phyloP scores from a whole-genome alignment of 768 basidiomycete species.

The Melanogaster broomeanus region DNA sequence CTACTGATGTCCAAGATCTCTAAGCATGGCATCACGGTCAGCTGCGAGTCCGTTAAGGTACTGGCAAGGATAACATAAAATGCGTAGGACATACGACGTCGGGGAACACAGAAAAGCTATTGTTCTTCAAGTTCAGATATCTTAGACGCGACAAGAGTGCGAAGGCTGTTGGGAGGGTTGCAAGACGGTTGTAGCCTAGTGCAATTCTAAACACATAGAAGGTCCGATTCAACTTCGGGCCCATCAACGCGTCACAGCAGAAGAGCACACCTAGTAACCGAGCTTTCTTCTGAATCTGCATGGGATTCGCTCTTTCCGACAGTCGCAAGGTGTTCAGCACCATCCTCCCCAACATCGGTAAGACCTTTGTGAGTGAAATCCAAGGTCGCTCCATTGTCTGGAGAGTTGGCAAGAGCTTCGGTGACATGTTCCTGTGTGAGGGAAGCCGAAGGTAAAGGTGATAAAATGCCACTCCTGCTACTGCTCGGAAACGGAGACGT shows the following conservation, averaged over 20 bases:
- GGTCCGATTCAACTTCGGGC: constrained; percentile 5
- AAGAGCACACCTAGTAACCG: constrained; percentile 58
- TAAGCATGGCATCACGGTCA: constrained; percentile 81
- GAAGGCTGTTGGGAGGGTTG: constrained; percentile 75
- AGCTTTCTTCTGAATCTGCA: constrained; percentile 51
- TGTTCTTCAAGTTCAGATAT: constrained; percentile 87
- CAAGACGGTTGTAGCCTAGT: constrained; percentile 80
- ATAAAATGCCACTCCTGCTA: constrained; percentile 27
- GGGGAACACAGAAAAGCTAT: constrained; percentile 81
- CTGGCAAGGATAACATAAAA: constrained; percentile 1
- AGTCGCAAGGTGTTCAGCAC: constrained; percentile 75
- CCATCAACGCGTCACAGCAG: constrained; percentile 4
- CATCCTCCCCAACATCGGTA: constrained; percentile 71
- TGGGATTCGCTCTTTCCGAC: constrained; percentile 48
- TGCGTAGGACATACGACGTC: constrained; percentile 64
- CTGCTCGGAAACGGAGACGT: constrained; percentile 28
- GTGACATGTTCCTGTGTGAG: constrained; percentile 59
- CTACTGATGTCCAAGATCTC: constrained; percentile 95
- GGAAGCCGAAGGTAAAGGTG: constrained; percentile 38
- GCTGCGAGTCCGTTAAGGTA: constrained; percentile 43
- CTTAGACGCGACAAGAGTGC: constrained; percentile 69
- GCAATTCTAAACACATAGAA: constrained; percentile 62
- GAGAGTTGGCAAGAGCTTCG: constrained; percentile 64
- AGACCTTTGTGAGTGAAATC: constrained; percentile 81
- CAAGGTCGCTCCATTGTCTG: constrained; percentile 81